Evolutionary conservation across 1,284 basidiomycete species (phyloP).

Genomic region (Meripilus lineatus): DNA sequence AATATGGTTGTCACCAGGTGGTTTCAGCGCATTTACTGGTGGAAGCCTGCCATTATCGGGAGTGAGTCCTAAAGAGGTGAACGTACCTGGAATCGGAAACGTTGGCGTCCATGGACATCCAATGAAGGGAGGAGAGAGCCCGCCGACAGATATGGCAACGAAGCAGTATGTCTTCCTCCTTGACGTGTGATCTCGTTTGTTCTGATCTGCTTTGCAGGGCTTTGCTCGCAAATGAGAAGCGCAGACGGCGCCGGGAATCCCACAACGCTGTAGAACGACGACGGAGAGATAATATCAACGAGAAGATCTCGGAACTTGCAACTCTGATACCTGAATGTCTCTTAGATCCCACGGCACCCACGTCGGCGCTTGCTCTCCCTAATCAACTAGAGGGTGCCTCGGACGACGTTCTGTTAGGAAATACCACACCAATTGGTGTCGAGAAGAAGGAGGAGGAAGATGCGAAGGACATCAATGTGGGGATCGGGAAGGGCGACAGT

Average conservation of each 20-base stretch:
- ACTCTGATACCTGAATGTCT: conserved; percentile 83
- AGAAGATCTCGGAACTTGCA: conserved; percentile 87
- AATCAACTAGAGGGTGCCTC: conserved; percentile 22
- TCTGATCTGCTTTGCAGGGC: conserved; percentile 24
- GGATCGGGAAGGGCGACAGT: conserved; percentile 8
- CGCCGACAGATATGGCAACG: conserved; percentile 30
- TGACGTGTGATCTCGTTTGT: background rate
- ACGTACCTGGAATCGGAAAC: conserved; percentile 12
- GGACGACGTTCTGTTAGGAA: conserved; percentile 29
- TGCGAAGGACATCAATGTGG: conserved; percentile 19
- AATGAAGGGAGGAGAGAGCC: conserved; percentile 20
- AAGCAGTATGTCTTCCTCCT: conserved; percentile 35
- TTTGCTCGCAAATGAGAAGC: conserved; percentile 66
- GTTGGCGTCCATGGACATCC: background rate
- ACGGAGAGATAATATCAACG: conserved; percentile 88
- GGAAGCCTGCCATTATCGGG: conserved; percentile 18
- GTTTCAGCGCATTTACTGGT: conserved; percentile 23
- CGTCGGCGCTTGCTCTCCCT: background rate
- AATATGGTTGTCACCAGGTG: conserved; percentile 10
- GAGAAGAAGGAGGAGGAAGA: conserved; percentile 26
- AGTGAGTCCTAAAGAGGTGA: conserved; percentile 31
- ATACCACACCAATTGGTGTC: conserved; percentile 19
- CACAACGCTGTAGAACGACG: conserved; percentile 91
- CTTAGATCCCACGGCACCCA: conserved; percentile 49
- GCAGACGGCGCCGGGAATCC: conserved; percentile 72